phyloP scores from a whole-genome alignment of 176 grass and related monocot genomes.

The Cocos nucifera region DNA sequence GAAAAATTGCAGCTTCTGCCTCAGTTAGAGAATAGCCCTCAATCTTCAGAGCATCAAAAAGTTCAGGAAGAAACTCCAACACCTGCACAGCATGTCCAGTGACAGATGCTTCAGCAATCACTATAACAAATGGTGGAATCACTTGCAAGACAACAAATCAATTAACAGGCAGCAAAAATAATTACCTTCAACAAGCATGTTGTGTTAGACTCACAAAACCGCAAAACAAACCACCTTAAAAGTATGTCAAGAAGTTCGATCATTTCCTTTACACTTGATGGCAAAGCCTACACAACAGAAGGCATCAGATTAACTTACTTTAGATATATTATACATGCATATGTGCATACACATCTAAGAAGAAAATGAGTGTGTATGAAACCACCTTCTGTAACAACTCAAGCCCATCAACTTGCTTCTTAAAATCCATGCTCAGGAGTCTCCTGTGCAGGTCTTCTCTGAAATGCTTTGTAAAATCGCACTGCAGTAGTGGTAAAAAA shows the following conservation, averaged over 20 bases:
- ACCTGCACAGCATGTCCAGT: slow-evolving; percentile 36
- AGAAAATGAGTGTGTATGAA: neutral
- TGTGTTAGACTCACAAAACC: slow-evolving; percentile 98
- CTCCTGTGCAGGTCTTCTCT: slow-evolving; percentile 90
- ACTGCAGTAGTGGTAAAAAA: slow-evolving; percentile 25
- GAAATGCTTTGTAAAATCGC: slow-evolving; percentile 86
- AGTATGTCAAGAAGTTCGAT: slow-evolving; percentile 93
- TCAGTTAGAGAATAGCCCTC: slow-evolving; percentile 83
- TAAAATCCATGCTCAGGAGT: slow-evolving; percentile 85
- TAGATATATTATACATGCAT: neutral
- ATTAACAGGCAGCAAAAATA: neutral
- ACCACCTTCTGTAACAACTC: slow-evolving; percentile 91
- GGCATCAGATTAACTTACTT: neutral
- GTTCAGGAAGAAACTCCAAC: slow-evolving; percentile 94
- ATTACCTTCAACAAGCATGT: slow-evolving; percentile 95
- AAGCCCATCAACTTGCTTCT: slow-evolving; percentile 97
- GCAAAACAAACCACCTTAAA: slow-evolving; percentile 94
- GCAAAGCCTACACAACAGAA: slow-evolving; percentile 49
- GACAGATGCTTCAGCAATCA: slow-evolving; percentile 12
- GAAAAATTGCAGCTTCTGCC: slow-evolving; percentile 91
- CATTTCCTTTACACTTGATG: slow-evolving; percentile 66
- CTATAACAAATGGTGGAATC: neutral
- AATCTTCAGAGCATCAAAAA: slow-evolving; percentile 82
- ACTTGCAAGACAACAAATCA: neutral
- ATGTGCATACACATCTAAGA: neutral